Evolutionary conservation across 768 basidiomycete genomes (phyloP).

Genomic region (Stropharia rugosoannulata): DNA sequence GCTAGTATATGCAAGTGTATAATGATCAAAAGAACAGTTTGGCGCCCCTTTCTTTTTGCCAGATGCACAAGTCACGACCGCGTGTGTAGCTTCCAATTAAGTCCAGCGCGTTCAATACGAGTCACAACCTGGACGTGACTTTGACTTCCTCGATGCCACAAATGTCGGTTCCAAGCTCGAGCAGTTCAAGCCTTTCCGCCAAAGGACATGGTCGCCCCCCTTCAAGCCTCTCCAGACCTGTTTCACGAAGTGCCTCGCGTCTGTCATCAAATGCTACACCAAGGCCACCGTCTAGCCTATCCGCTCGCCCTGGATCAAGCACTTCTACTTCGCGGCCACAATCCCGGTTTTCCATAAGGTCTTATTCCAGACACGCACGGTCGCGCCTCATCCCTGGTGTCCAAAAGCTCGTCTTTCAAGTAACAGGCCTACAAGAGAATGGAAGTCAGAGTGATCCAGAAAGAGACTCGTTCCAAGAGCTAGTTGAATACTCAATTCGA

Average conservation of each 20-base stretch:
- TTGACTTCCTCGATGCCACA: not conserved
- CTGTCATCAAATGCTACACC: conserved; percentile 47
- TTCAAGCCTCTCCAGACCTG: conserved; percentile 33
- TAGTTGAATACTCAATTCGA: conserved; percentile 58
- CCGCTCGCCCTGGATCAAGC: conserved; percentile 32
- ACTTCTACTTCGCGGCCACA: conserved; percentile 30
- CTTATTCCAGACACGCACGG: conserved; percentile 53
- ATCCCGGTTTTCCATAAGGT: conserved; percentile 42
- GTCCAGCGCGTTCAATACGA: not conserved
- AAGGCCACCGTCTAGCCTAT: conserved; percentile 43
- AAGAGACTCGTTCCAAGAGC: conserved; percentile 39
- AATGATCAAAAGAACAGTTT: no score
- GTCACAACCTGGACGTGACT: not conserved
- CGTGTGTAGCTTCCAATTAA: no score
- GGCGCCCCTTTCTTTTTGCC: no score
- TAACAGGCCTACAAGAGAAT: conserved; percentile 50
- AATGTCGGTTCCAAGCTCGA: conserved; percentile 20
- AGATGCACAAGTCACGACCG: no score
- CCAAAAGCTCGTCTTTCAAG: conserved; percentile 51
- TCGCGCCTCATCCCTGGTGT: conserved; percentile 54
- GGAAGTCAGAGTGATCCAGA: conserved; percentile 35
- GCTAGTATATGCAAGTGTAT: no score
- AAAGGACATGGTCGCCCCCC: conserved; percentile 20
- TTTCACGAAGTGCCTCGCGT: conserved; percentile 37
- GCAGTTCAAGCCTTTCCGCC: conserved; percentile 21